Conservation (phyloP, 768 basidiomycete genomes). For the Coprinellus micaceus region DNA sequence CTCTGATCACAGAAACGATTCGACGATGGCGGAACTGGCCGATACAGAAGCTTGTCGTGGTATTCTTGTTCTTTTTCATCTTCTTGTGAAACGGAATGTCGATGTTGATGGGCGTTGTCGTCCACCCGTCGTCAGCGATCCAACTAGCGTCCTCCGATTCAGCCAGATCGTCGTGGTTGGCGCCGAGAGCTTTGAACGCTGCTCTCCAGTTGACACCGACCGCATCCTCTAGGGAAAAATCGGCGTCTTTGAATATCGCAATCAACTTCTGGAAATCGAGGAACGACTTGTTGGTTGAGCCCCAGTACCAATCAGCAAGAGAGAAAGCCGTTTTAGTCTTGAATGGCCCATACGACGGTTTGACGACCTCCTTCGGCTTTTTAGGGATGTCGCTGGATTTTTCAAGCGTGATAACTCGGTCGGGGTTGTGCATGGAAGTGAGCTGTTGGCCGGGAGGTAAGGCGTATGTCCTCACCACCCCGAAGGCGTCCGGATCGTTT, state of each 20-base stretch:
- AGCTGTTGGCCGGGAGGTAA: too few relatives aligned
- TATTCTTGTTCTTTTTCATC: background rate
- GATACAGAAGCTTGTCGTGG: background rate
- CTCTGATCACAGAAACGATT: background rate
- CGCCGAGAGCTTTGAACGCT: background rate
- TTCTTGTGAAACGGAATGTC: background rate
- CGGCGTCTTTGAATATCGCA: background rate
- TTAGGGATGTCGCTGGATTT: too few relatives aligned
- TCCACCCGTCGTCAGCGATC: constrained; percentile 1
- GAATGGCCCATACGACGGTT: background rate
- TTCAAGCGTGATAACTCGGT: too few relatives aligned
- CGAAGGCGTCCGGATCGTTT: too few relatives aligned
- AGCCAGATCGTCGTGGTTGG: background rate
- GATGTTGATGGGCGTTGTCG: background rate
- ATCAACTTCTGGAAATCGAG: background rate
- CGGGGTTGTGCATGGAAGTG: too few relatives aligned
- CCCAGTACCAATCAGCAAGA: constrained; percentile 1
- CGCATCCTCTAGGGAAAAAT: background rate
- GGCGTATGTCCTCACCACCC: too few relatives aligned
- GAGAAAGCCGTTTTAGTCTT: background rate
- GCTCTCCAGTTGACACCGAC: background rate
- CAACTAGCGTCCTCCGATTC: background rate
- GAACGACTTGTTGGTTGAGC: background rate
- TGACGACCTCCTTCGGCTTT: too few relatives aligned
- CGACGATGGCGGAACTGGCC: background rate